These are phyloP conservation scores for Talaromyces sp. DNA, from an alignment of 2,329 filamentous ascomycete species.

Conservation along the genomic window DNA sequence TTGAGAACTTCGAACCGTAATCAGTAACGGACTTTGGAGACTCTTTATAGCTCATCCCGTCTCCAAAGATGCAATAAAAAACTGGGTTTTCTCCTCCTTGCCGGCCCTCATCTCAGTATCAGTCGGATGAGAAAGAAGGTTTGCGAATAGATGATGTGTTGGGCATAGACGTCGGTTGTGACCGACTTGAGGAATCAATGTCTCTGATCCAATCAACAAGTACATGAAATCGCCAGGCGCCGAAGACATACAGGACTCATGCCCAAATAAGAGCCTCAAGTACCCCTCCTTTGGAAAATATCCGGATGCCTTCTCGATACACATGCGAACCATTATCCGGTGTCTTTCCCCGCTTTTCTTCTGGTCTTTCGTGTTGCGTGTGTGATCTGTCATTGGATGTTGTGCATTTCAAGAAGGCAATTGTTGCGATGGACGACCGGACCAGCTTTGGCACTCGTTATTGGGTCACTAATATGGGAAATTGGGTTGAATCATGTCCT, in stretches of 20 bases:
- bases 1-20: too few species aligned
- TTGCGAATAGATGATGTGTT: conserved; percentile 1
- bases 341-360: background rate
- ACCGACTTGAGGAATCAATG: background rate
- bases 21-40: too few species aligned
- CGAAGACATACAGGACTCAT: background rate
- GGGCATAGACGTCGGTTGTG: background rate
- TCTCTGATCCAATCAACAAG: background rate
- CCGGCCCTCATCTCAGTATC: background rate
- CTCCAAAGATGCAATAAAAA: background rate
- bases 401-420: too few species aligned
- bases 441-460: too few species aligned
- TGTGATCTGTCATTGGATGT: too few species aligned
- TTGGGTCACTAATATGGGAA: too few species aligned
- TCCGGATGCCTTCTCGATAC: background rate
- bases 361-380: background rate
- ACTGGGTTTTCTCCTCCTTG: background rate
- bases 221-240: background rate
- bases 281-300: background rate
- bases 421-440: too few species aligned
- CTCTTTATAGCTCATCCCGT: background rate
- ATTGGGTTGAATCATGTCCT: too few species aligned
- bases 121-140: background rate
- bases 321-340: background rate
- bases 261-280: conserved; percentile 2